These are phyloP conservation scores for Botrytis cinerea DNA, from an alignment of 2,329 filamentous ascomycete genomes.

Conservation along the genomic window DNA sequence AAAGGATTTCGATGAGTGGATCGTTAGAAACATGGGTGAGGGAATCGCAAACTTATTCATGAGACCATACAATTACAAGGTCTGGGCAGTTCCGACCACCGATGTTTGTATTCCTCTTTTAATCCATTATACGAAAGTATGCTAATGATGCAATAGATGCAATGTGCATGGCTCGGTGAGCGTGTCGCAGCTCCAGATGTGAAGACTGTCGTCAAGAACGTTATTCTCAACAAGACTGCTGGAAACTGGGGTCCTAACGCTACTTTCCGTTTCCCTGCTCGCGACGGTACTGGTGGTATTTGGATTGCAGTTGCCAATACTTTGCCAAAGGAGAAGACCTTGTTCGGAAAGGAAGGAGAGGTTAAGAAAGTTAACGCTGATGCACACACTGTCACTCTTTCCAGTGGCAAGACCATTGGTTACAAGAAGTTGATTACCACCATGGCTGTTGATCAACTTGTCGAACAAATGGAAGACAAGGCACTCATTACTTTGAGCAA, in stretches of 20 bases:
- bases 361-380: constrained; percentile 86
- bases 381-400: constrained; percentile 78
- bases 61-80: constrained; percentile 99
- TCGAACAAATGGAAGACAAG: constrained; percentile 83
- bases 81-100: constrained; percentile 97
- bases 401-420: constrained; percentile 82
- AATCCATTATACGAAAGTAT: background rate
- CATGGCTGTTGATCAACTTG: constrained; percentile 91
- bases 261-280: constrained; percentile 96
- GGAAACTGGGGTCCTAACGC: constrained; percentile 98
- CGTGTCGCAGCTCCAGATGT: constrained; percentile 95
- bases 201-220: constrained; percentile 90
- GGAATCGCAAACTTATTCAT: constrained; percentile 96
- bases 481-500: constrained; percentile 82
- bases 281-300: constrained; percentile 95
- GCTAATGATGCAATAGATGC: constrained; percentile 68
- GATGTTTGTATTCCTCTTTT: constrained; percentile 62
- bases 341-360: constrained; percentile 80
- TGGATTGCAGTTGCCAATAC: constrained; percentile 98
- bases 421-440: constrained; percentile 94
- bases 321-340: constrained; percentile 85
- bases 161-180: constrained; percentile 98
- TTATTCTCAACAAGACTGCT: constrained; percentile 92
- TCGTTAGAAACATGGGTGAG: constrained; percentile 84
- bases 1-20: constrained; percentile 98